A percentile compares a stretch with the other conserved stretches of the same genome.
phyloP scores from a whole-genome alignment of 2,329 filamentous ascomycete genomes.

The Elsinoe arachidis region DNA sequence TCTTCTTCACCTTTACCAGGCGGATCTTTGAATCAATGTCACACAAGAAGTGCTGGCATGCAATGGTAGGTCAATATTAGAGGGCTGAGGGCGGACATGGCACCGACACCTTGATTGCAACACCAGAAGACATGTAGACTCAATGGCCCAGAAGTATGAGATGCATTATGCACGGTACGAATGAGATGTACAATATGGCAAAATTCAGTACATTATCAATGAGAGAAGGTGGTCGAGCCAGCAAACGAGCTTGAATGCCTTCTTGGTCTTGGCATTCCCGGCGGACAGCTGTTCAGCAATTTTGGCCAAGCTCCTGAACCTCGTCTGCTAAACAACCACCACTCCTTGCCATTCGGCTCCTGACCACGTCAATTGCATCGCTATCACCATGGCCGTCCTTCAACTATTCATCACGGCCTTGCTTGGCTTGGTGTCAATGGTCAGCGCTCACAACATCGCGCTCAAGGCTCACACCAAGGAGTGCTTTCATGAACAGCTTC shows the following conservation, averaged over 20 bases:
- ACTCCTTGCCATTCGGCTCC: not conserved
- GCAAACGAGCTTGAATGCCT: not conserved
- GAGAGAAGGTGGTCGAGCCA: too few relatives aligned
- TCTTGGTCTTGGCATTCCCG: slow-evolving; percentile 6
- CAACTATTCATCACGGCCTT: slow-evolving; percentile 34
- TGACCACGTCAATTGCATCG: slow-evolving; percentile 7
- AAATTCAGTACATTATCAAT: too few relatives aligned
- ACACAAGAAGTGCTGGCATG: too few relatives aligned
- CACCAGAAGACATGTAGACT: too few relatives aligned
- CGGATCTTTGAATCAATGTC: too few relatives aligned
- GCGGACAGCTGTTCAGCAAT: slow-evolving; percentile 12
- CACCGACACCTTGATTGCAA: too few relatives aligned
- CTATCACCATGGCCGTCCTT: slow-evolving; percentile 25
- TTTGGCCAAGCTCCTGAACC: slow-evolving; percentile 9
- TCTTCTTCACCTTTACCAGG: too few relatives aligned
- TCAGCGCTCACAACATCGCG: slow-evolving; percentile 86
- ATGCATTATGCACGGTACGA: too few relatives aligned
- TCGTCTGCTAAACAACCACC: not conserved
- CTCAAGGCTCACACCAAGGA: slow-evolving; percentile 87
- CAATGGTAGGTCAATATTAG: too few relatives aligned
- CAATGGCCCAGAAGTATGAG: too few relatives aligned
- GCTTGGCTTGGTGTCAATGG: slow-evolving; percentile 53
- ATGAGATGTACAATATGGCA: too few relatives aligned
- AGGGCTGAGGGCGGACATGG: too few relatives aligned
- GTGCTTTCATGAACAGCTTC: slow-evolving; percentile 92